These are phyloP conservation scores for Eucalyptus tenuipes DNA, from an alignment of 345 rosid species.

Conservation along the genomic window DNA sequence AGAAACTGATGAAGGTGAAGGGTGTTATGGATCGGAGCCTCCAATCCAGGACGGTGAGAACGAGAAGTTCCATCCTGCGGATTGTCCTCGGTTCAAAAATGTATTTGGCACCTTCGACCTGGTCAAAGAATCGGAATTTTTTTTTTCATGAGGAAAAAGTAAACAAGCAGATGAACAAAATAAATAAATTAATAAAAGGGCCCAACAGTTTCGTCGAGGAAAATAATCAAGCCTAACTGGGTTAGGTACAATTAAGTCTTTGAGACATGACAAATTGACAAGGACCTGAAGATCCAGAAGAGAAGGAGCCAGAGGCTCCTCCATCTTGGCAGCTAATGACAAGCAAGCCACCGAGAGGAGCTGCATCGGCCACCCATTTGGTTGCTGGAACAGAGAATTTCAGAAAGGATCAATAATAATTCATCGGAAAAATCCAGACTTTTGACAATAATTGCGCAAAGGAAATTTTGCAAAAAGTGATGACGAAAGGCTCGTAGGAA, in stretches of 20 bases:
- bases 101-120: conserved; percentile 71
- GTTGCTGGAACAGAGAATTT: conserved; percentile 25
- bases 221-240: background rate
- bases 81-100: conserved; percentile 80
- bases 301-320: conserved; percentile 87
- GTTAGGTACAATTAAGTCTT: background rate
- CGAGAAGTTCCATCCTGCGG: conserved; percentile 84
- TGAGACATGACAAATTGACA: background rate
- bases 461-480: background rate
- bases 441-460: background rate
- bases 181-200: background rate
- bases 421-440: background rate
- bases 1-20: conserved; percentile 66
- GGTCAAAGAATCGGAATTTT: background rate
- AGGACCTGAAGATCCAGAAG: conserved; percentile 82
- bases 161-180: background rate
- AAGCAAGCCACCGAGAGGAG: conserved; percentile 85
- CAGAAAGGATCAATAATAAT: background rate
- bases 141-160: background rate
- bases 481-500: background rate
- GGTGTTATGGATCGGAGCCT: conserved; percentile 93
- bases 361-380: conserved; percentile 82
- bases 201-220: background rate
- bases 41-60: conserved; percentile 78
- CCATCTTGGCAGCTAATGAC: conserved; percentile 98